Percentiles rank a stretch among this genome's conserved stretches.
Conservation (phyloP, 1,284 basidiomycete species). For the Malassezia globosa region DNA sequence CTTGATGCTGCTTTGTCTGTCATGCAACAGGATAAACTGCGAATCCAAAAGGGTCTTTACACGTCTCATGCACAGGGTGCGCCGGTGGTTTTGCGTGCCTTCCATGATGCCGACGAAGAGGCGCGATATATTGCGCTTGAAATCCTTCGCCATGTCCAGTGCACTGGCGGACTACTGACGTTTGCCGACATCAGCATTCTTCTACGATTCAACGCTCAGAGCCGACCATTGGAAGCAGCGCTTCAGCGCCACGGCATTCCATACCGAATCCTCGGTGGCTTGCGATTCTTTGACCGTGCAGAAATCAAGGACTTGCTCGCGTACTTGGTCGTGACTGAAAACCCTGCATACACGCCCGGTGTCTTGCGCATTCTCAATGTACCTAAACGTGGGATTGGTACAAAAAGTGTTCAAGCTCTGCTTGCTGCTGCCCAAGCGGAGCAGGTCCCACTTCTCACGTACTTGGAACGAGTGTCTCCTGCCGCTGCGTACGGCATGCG, state of each 20-base stretch:
- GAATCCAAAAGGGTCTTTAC: constrained; percentile 65
- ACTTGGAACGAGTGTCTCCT: constrained; percentile 45
- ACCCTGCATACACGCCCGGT: constrained; percentile 60
- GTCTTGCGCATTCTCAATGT: constrained; percentile 67
- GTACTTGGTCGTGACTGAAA: constrained; percentile 62
- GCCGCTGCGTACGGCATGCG: constrained; percentile 3
- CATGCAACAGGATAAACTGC: constrained; percentile 64
- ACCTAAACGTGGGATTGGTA: constrained; percentile 66
- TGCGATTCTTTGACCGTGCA: constrained; percentile 72
- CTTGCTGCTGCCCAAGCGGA: constrained; percentile 53
- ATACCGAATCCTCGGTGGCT: constrained; percentile 64
- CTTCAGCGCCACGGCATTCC: constrained; percentile 70
- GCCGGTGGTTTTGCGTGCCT: constrained; percentile 47
- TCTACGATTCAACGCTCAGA: constrained; percentile 66
- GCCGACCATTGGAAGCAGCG: constrained; percentile 64
- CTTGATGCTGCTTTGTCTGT: constrained; percentile 65
- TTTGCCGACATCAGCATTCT: constrained; percentile 52
- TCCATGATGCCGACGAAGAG: constrained; percentile 25
- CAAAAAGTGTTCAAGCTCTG: constrained; percentile 63
- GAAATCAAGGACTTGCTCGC: constrained; percentile 74
- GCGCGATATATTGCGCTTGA: constrained; percentile 57
- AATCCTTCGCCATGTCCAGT: constrained; percentile 56
- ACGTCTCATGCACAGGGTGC: constrained; percentile 60
- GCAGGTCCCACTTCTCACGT: constrained; percentile 55
- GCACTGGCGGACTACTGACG: constrained; percentile 58